These are phyloP conservation scores for Amphicarpaea edgeworthii DNA, from an alignment of 306 rosid species.

Conservation along the genomic window DNA sequence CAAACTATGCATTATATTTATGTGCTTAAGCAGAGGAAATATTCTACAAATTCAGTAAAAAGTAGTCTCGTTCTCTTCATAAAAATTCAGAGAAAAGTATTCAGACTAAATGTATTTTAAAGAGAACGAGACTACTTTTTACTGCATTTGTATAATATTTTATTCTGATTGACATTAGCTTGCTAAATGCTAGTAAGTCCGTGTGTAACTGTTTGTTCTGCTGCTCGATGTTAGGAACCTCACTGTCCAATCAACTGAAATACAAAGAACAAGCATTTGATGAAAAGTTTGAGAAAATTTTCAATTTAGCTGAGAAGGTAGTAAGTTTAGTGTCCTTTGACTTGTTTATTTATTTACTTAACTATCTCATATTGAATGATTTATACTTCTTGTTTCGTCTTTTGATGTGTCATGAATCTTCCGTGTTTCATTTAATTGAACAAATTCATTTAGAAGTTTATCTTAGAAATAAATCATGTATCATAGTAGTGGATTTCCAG, in stretches of 20 bases:
- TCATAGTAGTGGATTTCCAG: slow-evolving; percentile 61
- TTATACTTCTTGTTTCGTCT: slow-evolving; percentile 14
- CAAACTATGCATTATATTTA: not conserved
- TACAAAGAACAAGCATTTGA: slow-evolving; percentile 86
- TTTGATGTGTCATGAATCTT: slow-evolving; percentile 25
- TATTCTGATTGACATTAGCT: slow-evolving; percentile 26
- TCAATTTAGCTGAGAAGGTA: slow-evolving; percentile 79
- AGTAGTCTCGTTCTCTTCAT: too few relatives aligned
- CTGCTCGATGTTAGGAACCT: slow-evolving; percentile 62
- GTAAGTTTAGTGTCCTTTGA: not conserved
- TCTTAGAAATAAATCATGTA: slow-evolving; percentile 47
- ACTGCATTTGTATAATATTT: slow-evolving; percentile 32
- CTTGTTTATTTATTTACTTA: slow-evolving; percentile 5
- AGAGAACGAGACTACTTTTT: not conserved
- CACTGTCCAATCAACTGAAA: slow-evolving; percentile 71
- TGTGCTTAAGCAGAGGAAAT: slow-evolving; percentile 30
- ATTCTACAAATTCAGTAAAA: too few relatives aligned
- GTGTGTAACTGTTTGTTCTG: slow-evolving; percentile 28
- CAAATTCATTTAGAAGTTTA: slow-evolving; percentile 26
- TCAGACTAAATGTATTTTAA: too few relatives aligned
- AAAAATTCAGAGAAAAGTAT: too few relatives aligned
- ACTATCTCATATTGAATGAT: slow-evolving; percentile 24
- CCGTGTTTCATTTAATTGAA: slow-evolving; percentile 25
- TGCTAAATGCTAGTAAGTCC: slow-evolving; percentile 34
- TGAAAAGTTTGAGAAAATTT: slow-evolving; percentile 67